Base-by-base conservation (phyloP, 1,284 basidiomycete genomes). In the Fomes fomentarius region DNA sequence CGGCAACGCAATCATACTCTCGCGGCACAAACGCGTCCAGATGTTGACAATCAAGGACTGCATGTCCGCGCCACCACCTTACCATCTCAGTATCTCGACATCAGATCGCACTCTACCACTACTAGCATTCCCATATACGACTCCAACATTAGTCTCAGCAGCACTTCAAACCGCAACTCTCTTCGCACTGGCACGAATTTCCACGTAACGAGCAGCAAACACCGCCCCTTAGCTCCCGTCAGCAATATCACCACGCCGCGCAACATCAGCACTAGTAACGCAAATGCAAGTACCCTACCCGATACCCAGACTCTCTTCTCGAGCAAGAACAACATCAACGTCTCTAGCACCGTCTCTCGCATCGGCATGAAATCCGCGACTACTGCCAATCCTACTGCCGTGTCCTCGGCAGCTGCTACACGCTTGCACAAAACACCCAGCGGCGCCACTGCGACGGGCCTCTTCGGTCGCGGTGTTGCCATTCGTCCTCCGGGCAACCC, bases 1-100 rank as follows among this genome's bases (percentile, higher is more conserved):
- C 63, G 63, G 8, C 69, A 69, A 47, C 62, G 69, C 22, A 68
- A 69, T 51, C 67, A 68, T 47, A 70, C 69, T 5, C 63, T 67
- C 31, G 60, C 55, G 15, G 49, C 63, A 9, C 60, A 64, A 31
- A 49, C 55, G 6, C 56, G 58, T 17, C 38, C 45, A 0, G 63
- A 63, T 25, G 58, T 54, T 1, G 58, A 58, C 15, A 48, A 50
- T 22, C 62, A 66, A 50, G 59, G 50, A 10, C 14, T 60, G 11
- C 68, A 67, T 46, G 56, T 59, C 17, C 63, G 67, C 25, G 64
- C 68, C 21, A 65, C 69, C 8, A 69, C 69, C 1, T 54, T 66
- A 17, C 67, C 69, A 5, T 65, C 67, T 19, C 66, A 66, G 42
- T 65, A 67, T 31, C 43, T 62, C 52, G 50, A 50, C 47, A 35